These are phyloP conservation scores for Poronia punctata DNA, from an alignment of 495 filamentous ascomycete species.

Conservation along the genomic window DNA sequence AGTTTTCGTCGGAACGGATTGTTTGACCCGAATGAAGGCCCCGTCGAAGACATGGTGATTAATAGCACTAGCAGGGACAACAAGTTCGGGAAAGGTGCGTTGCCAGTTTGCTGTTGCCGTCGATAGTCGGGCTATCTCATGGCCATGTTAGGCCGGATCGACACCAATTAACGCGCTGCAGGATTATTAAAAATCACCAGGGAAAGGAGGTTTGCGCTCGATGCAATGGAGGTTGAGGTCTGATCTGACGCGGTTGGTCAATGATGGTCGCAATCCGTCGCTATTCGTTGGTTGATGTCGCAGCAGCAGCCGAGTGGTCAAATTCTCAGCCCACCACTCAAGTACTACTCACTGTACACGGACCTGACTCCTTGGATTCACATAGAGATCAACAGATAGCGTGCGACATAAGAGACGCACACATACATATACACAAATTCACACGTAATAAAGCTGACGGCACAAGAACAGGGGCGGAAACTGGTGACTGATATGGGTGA, in stretches of 20 bases:
- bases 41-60: conserved; percentile 12
- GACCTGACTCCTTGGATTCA: too few species aligned
- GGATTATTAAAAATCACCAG: too few species aligned
- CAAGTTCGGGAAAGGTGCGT: conserved; percentile 3
- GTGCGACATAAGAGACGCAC: conserved; percentile 3
- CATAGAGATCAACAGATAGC: too few species aligned
- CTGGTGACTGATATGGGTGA: too few species aligned
- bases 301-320: too few species aligned
- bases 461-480: too few species aligned
- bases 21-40: conserved; percentile 33
- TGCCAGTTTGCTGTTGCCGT: conserved; percentile 3
- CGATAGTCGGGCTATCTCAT: conserved; percentile 14
- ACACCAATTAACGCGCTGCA: too few species aligned
- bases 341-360: too few species aligned
- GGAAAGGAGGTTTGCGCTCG: too few species aligned
- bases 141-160: conserved; percentile 20
- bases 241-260: not conserved
- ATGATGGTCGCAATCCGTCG: not conserved
- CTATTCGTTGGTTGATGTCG: too few species aligned
- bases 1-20: conserved; percentile 42
- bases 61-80: not conserved
- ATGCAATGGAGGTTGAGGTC: not conserved
- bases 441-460: not conserved
- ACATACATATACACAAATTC: not conserved
- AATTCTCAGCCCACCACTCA: too few species aligned